A percentile compares a stretch with the other conserved stretches of the same genome.
These are phyloP conservation scores for Kodamaea suecica DNA, from an alignment of 1,139 yeast genomes.

Conservation along the genomic window DNA sequence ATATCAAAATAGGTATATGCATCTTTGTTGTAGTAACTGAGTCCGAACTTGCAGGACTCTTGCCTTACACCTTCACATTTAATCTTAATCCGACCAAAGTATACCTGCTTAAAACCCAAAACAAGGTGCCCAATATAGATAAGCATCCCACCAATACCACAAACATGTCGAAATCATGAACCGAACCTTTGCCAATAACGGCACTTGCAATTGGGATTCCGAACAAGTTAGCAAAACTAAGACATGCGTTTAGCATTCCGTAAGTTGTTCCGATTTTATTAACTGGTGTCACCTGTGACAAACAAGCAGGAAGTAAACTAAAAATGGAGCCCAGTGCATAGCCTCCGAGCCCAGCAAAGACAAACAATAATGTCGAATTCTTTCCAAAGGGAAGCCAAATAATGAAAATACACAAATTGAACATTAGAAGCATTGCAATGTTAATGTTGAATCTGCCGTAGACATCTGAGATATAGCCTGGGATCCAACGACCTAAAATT, in stretches of 20 bases:
- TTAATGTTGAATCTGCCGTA: constrained; percentile 32
- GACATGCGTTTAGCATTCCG: constrained; percentile 32
- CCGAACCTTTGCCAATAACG: constrained; percentile 32
- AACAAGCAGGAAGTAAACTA: constrained; percentile 30
- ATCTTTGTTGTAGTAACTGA: too few species aligned
- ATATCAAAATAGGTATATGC: too few species aligned
- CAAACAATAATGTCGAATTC: constrained; percentile 22
- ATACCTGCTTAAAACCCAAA: constrained; percentile 12
- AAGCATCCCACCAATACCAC: constrained; percentile 30
- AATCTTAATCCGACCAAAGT: constrained; percentile 11
- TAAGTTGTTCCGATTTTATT: constrained; percentile 30
- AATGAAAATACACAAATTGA: constrained; percentile 22
- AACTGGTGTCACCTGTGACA: constrained; percentile 27
- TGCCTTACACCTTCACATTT: constrained; percentile 11
- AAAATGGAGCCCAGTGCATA: constrained; percentile 32
- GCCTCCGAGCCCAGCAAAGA: constrained; percentile 28
- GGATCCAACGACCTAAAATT: constrained; percentile 29
- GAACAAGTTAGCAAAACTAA: constrained; percentile 27
- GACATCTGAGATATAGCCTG: constrained; percentile 30
- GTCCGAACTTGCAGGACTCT: too few species aligned
- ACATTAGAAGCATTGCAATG: constrained; percentile 19
- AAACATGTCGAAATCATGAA: constrained; percentile 24
- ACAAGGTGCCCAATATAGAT: constrained; percentile 17
- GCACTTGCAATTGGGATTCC: constrained; percentile 40
- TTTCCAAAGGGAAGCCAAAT: constrained; percentile 31